Percentiles rank a stretch among this genome's conserved stretches.
Conservation (phyloP, 2,329 filamentous ascomycete species). For the Calonectria leucothoes region DNA sequence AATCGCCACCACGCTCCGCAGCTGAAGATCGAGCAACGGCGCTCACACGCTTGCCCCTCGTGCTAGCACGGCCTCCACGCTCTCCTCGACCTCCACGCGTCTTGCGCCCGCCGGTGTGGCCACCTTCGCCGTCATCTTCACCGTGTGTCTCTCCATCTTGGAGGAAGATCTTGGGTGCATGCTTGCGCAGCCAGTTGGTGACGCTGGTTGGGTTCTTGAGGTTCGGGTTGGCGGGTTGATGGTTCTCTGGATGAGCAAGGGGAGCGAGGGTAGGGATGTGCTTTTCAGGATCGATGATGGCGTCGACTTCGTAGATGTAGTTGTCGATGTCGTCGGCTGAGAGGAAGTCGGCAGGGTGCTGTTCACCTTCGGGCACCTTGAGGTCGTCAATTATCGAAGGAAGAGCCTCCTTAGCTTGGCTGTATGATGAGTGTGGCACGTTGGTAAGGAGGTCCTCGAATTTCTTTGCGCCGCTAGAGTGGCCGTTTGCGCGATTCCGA, state of each 20-base stretch:
- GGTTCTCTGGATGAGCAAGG: conserved; percentile 52
- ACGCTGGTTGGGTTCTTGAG: conserved; percentile 86
- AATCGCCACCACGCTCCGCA: conserved; percentile 40
- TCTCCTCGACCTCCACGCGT: conserved; percentile 48
- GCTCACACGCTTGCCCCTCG: conserved; percentile 50
- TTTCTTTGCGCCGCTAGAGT: conserved; percentile 58
- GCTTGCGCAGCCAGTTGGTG: conserved; percentile 92
- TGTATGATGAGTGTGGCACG: conserved; percentile 63
- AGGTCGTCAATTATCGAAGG: conserved; percentile 66
- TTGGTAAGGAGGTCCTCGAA: conserved; percentile 62
- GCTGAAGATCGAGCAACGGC: conserved; percentile 36
- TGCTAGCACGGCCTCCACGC: conserved; percentile 53
- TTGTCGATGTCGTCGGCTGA: conserved; percentile 78
- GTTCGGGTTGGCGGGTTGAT: conserved; percentile 53
- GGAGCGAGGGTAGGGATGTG: conserved; percentile 64
- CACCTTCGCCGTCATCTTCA: conserved; percentile 49
- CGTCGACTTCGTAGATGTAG: conserved; percentile 76
- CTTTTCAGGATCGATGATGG: conserved; percentile 55
- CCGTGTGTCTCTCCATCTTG: conserved; percentile 70
- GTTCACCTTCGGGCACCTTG: conserved; percentile 60
- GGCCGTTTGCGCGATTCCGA: conserved; percentile 50
- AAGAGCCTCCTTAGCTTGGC: conserved; percentile 70
- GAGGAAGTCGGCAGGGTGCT: conserved; percentile 74
- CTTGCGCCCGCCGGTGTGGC: conserved; percentile 48
- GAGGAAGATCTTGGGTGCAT: conserved; percentile 86